Conservation (phyloP, 768 basidiomycete species). For the Serpula lacrymans region DNA sequence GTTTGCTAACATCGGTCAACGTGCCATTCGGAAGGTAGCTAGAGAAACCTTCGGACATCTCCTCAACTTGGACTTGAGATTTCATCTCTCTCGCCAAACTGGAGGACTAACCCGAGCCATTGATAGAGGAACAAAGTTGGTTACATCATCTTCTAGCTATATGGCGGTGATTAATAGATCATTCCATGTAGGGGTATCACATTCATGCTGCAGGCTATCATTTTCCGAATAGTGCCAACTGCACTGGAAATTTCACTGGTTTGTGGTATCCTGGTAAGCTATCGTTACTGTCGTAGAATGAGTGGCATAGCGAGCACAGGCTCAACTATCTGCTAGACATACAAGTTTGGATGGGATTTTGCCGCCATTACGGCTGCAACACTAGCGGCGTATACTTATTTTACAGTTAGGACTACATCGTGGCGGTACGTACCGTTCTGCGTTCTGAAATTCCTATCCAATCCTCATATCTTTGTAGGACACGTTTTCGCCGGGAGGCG, state of each 20-base stretch:
- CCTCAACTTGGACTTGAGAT: constrained; percentile 84
- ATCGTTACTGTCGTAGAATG: neutral
- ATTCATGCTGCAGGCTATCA: constrained; percentile 87
- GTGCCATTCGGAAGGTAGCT: constrained; percentile 91
- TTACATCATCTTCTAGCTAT: neutral
- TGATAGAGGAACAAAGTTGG: constrained; percentile 94
- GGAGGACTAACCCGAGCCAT: constrained; percentile 96
- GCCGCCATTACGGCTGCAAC: constrained; percentile 85
- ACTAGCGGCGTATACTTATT: constrained; percentile 93
- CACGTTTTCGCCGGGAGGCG: constrained; percentile 89
- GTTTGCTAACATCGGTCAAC: constrained; percentile 94
- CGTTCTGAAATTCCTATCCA: neutral
- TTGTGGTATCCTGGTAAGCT: constrained; percentile 88
- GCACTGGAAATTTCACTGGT: constrained; percentile 96
- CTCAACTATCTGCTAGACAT: constrained; percentile 55
- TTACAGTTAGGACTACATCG: constrained; percentile 91
- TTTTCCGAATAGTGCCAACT: constrained; percentile 94
- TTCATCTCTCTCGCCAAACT: constrained; percentile 91
- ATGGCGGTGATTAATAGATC: neutral
- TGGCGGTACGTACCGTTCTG: constrained; percentile 65
- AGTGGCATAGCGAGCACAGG: constrained; percentile 2
- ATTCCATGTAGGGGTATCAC: constrained; percentile 75
- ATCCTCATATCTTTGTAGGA: constrained; percentile 43
- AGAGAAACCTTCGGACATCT: constrained; percentile 95
- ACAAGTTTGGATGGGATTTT: constrained; percentile 97